Percentiles rank a stretch among this genome's conserved stretches.
These are phyloP conservation scores for Chrysosporium queenslandicum DNA, from an alignment of 2,329 filamentous ascomycete genomes.

Conservation along the genomic window DNA sequence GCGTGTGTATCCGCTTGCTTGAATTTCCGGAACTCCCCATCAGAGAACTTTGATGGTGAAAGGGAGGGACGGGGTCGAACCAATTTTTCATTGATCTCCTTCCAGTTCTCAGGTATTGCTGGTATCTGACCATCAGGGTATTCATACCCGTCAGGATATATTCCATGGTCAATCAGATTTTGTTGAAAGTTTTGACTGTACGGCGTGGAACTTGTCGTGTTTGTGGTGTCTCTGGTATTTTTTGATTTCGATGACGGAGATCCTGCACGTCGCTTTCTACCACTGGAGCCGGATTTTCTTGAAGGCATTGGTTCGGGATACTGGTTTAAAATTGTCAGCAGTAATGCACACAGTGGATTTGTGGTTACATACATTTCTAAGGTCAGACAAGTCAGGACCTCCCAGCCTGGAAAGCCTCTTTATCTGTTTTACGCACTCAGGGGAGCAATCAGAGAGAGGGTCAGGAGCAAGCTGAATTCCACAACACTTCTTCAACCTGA, in stretches of 20 bases:
- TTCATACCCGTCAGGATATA: constrained; percentile 24
- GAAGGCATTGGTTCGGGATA: not conserved
- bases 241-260: not conserved
- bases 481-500: not conserved
- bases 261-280: constrained; percentile 9
- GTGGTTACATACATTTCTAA: constrained; percentile 15
- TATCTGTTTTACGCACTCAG: constrained; percentile 2
- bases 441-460: not conserved
- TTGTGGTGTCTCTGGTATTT: not conserved
- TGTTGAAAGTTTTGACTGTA: constrained; percentile 32
- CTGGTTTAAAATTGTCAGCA: not conserved
- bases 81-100: constrained; percentile 25
- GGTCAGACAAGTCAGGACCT: constrained; percentile 14
- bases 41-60: constrained; percentile 29
- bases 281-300: not conserved
- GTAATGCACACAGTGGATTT: not conserved
- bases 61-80: constrained; percentile 27
- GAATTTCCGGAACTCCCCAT: constrained; percentile 26
- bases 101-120: constrained; percentile 26
- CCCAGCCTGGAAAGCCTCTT: constrained; percentile 12
- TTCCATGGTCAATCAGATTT: constrained; percentile 28
- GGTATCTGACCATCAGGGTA: constrained; percentile 21
- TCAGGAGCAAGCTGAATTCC: not conserved
- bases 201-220: constrained; percentile 9
- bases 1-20: constrained; percentile 21